phyloP scores from a whole-genome alignment of 306 rosid species.

The Pyrus betulifolia region DNA sequence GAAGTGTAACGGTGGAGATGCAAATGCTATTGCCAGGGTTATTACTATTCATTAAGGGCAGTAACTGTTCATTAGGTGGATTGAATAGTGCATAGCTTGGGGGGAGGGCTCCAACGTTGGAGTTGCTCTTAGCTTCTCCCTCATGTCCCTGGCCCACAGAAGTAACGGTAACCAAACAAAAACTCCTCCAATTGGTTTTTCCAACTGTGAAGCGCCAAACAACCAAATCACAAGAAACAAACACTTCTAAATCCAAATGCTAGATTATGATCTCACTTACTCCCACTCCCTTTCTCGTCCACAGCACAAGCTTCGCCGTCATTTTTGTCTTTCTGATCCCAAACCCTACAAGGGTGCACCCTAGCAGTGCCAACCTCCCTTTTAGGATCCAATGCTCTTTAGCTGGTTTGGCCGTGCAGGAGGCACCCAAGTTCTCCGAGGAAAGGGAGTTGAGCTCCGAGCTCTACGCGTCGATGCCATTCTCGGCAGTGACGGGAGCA shows the following conservation, averaged over 20 bases:
- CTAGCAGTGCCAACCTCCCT: neutral
- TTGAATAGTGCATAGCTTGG: too few relatives aligned
- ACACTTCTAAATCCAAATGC: neutral
- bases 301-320: neutral
- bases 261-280: slow-evolving; percentile 30
- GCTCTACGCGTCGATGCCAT: slow-evolving; percentile 26
- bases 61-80: too few relatives aligned
- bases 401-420: slow-evolving; percentile 24
- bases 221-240: neutral
- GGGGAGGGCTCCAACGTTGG: too few relatives aligned
- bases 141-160: neutral
- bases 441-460: slow-evolving; percentile 29
- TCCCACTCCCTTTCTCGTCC: slow-evolving; percentile 3
- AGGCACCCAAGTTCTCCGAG: slow-evolving; percentile 15
- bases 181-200: neutral
- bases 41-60: too few relatives aligned
- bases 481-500: slow-evolving; percentile 42
- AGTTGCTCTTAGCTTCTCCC: slow-evolving; percentile 5
- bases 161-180: slow-evolving; percentile 30
- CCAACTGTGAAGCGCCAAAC: neutral
- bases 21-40: too few relatives aligned
- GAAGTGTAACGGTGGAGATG: too few relatives aligned
- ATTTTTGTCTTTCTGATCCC: neutral
- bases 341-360: neutral
- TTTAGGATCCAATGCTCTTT: slow-evolving; percentile 39